These are phyloP conservation scores for Umbelopsis sp. DNA, from an alignment of 192 early-diverging fungal genomes.

Conservation along the genomic window DNA sequence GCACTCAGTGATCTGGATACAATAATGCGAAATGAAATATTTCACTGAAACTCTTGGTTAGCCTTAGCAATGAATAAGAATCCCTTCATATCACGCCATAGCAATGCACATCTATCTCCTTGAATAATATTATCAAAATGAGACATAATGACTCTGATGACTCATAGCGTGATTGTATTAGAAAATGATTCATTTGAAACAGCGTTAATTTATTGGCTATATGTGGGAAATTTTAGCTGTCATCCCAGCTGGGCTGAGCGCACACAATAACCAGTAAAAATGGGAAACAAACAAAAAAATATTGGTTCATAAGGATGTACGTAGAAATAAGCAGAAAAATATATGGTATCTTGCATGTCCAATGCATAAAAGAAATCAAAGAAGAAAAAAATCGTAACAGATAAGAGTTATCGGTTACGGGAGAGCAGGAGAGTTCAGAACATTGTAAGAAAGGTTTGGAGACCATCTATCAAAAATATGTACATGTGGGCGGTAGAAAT, in stretches of 20 bases:
- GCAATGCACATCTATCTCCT: neutral
- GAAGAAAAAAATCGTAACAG: neutral
- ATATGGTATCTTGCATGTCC: conserved; percentile 11
- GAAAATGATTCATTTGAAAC: neutral
- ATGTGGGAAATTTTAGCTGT: conserved; percentile 3
- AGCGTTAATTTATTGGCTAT: neutral
- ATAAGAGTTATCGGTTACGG: neutral
- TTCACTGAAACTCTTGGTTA: conserved; percentile 6
- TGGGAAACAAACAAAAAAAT: neutral
- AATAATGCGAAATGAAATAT: conserved; percentile 48
- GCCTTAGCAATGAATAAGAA: neutral
- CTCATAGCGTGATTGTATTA: neutral
- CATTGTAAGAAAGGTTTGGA: neutral
- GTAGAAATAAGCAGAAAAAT: conserved; percentile 8
- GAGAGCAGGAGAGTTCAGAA: neutral
- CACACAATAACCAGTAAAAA: neutral
- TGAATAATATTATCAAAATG: neutral
- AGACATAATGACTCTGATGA: neutral
- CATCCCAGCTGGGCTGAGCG: neutral
- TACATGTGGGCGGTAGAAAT: neutral
- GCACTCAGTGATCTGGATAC: conserved; percentile 72
- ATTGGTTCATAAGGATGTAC: neutral
- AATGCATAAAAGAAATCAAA: neutral
- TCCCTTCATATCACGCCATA: neutral
- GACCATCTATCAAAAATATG: neutral